Evolutionary conservation across 2,329 filamentous ascomycete genomes (phyloP), one percentile per base, ranked within the genome.

Genomic region (Hypoxylon sp.): DNA sequence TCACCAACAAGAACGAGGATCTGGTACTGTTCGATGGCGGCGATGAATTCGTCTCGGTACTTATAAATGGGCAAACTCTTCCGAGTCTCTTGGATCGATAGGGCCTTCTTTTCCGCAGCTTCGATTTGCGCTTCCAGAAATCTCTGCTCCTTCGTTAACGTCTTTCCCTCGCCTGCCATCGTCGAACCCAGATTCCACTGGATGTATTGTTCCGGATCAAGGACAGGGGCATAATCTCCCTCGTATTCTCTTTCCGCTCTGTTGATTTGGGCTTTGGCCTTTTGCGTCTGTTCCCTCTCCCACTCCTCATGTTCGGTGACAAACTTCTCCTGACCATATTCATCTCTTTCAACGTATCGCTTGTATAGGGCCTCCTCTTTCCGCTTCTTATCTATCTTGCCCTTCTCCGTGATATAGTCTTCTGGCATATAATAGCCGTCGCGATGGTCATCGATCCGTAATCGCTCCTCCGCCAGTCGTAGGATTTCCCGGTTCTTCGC

Each of bases 261-360:
- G 70, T 88, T 85, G 63, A 97, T 93, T 76, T 97, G 94, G 0
- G 93, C 90, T 77, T 95, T 96, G 5, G 93, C 94, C 78, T 96
- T 96, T 61, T 90, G 86, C 0, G 91, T 87, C 80, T 98, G 95
- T 76, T 98, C 95, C 62, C 88, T 83, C 77, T 99, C 96, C 95
- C 95, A 99, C 75, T 97, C 92, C 67, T 99, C 94, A 69, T 97
- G 92, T 77, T 99, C 96, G 0, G 94, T 97, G 62, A 97, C 88
- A 72, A 93, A 96, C 73, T 90, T 91, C 77, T 97, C 95, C 69
- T 96, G 90, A 3, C 94, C 94, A 72, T 90, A 90, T 73, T 96
- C 92, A 72, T 97, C 94, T 65, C 88, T 87, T 68, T 97, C 94
- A 2, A 97, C 90, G 72, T 97, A 95, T 53, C 94, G 88, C 77